A percentile compares a stretch with the other conserved stretches of the same genome.
These are phyloP conservation scores for Exophiala dermatitidis DNA, from an alignment of 2,329 filamentous ascomycete genomes.

Conservation along the genomic window DNA sequence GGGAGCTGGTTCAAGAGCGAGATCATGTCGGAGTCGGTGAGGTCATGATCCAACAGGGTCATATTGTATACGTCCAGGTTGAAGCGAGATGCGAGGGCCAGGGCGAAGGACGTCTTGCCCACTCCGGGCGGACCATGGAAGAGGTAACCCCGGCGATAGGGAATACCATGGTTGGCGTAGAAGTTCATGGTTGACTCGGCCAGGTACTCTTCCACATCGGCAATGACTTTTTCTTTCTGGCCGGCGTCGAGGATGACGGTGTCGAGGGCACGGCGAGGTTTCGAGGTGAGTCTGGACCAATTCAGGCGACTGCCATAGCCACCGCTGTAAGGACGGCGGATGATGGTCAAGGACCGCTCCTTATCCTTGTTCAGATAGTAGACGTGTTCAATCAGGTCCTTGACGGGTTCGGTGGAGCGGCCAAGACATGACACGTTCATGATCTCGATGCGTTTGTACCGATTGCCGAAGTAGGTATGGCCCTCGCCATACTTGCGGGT, in stretches of 20 bases:
- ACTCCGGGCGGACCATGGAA: constrained; percentile 71
- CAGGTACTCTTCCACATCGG: constrained; percentile 26
- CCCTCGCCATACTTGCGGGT: constrained; percentile 21
- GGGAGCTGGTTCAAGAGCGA: constrained; percentile 56
- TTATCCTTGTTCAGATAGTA: constrained; percentile 26
- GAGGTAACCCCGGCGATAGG: constrained; percentile 68
- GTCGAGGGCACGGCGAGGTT: constrained; percentile 22
- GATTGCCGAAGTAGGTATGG: constrained; percentile 23
- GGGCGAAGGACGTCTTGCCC: constrained; percentile 63
- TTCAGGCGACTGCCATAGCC: constrained; percentile 21
- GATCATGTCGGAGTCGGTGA: constrained; percentile 58
- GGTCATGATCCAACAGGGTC: constrained; percentile 51
- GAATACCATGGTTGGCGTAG: constrained; percentile 48
- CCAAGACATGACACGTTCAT: constrained; percentile 23
- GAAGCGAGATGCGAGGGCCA: constrained; percentile 60
- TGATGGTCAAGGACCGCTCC: constrained; percentile 24
- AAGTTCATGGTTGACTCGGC: constrained; percentile 26
- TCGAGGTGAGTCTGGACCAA: constrained; percentile 25
- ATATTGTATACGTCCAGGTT: constrained; percentile 62
- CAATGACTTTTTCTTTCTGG: constrained; percentile 22
- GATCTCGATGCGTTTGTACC: constrained; percentile 24
- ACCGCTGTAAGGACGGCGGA: constrained; percentile 22
- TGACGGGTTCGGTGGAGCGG: constrained; percentile 23
- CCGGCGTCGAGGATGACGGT: constrained; percentile 23
- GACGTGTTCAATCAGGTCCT: constrained; percentile 23